Percentiles rank a stretch among this genome's conserved stretches.
Evolutionary conservation across 2,329 filamentous ascomycete species (phyloP).

Genomic region (Alternaria incomplexa): DNA sequence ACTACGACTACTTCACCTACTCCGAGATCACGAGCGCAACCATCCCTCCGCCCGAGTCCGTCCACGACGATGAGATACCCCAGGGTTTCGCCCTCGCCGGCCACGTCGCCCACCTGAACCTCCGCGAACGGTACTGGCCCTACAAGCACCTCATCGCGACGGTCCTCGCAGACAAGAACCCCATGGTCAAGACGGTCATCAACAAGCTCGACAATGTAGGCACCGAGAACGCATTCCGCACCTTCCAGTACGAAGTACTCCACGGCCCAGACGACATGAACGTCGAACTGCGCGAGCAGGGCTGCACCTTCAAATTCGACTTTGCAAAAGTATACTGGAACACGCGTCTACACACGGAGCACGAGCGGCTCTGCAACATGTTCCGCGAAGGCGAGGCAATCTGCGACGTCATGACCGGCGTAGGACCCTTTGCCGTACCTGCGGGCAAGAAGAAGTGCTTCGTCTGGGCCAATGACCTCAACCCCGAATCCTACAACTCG

Average conservation of each 20-base stretch:
- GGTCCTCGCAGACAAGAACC: conserved; percentile 89
- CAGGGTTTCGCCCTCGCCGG: conserved; percentile 87
- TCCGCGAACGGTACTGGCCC: conserved; percentile 79
- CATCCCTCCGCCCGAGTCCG: conserved; percentile 71
- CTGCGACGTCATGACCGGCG: conserved; percentile 96
- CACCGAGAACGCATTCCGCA: conserved; percentile 82
- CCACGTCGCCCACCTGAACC: conserved; percentile 93
- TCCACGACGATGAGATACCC: conserved; percentile 80
- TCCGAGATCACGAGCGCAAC: conserved; percentile 83
- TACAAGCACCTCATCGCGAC: conserved; percentile 87
- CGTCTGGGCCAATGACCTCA: conserved; percentile 96
- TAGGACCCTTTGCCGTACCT: conserved; percentile 92
- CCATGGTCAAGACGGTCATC: conserved; percentile 82
- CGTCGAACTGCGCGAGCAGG: conserved; percentile 80
- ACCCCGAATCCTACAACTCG: conserved; percentile 81
- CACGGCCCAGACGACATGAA: conserved; percentile 81
- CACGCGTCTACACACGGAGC: conserved; percentile 86
- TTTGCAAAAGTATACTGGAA: conserved; percentile 99
- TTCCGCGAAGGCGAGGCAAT: conserved; percentile 88
- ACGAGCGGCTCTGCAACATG: conserved; percentile 75
- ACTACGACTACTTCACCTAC: conserved; percentile 88
- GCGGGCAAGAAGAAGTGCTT: conserved; percentile 90
- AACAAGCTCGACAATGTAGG: conserved; percentile 94
- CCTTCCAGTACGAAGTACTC: conserved; percentile 90
- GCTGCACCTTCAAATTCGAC: conserved; percentile 89